Base-by-base conservation (phyloP, 1,139 yeast genomes). In the Pichia sp. region DNA sequence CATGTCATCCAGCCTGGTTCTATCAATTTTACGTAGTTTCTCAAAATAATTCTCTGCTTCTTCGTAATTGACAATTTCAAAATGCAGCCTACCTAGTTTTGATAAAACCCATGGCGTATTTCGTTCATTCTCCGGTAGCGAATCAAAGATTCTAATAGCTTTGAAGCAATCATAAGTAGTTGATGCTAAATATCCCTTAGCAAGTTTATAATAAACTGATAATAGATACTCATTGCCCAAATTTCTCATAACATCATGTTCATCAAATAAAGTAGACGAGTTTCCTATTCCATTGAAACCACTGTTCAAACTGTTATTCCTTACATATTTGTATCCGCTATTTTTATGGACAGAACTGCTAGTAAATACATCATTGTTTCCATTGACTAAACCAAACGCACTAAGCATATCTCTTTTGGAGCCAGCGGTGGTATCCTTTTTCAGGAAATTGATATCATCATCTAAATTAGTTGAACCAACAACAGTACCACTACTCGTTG, bases 101-200 rank as follows among this genome's bases (percentile, higher is more conserved):
- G 92, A 80, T 52, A 89, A 75, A 8, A 91, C 95, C 91, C 95
- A 91, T 0, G 97, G 95, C 16, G 96, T 85, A 46, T 82, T 77
- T 53, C 79, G 75, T 62, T 89, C 95, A 27, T 74, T 66, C 8
- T 79, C 83, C 0, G 93, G 83, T 20, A 90, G 75, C 6, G 81
- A 72, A 54, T 83, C 83, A 46, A 93, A 74, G 2, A 81, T 74
- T 55, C 93, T 72, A 9, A 91, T 83, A 0, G 97, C 96, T 63
- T 86, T 85, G 65, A 83, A 84, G 62, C 96, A 88, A 67, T 90
- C 93, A 70, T 80, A 92, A 49, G 78, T 75, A 56, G 83, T 73
- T 73, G 87, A 78, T 16, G 88, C 79, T 60, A 84, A 81, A 66
- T 73, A 80, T 14, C 86, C 86, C 61, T 80, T 79, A 1, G 93